Evolutionary conservation across 108 stramenopile species (phyloP).

Genomic region (Mediolabrus comicus): DNA sequence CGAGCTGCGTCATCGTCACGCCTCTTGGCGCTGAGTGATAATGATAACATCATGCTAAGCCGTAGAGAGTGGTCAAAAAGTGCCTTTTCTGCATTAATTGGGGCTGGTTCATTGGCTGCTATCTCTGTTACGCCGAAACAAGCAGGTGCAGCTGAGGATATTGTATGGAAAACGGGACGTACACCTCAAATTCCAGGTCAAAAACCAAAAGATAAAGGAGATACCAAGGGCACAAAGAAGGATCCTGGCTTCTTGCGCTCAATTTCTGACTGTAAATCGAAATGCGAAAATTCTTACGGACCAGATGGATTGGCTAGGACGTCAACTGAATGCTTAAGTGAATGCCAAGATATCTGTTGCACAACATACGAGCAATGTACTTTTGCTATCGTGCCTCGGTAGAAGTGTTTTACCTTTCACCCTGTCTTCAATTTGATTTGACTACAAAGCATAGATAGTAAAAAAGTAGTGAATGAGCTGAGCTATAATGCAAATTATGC

Average conservation of each 20-base stretch:
- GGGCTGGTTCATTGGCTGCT: background rate
- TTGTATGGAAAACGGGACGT: slow-evolving; percentile 51
- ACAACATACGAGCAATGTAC: slow-evolving; percentile 87
- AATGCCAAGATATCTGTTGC: slow-evolving; percentile 88
- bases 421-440: too few species aligned
- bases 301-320: slow-evolving; percentile 73
- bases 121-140: background rate
- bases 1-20: background rate
- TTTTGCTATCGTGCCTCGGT: slow-evolving; percentile 60
- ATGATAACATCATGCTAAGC: background rate
- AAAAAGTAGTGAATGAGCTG: too few species aligned
- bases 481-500: background rate
- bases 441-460: too few species aligned
- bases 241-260: slow-evolving; percentile 82
- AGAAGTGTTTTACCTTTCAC: background rate
- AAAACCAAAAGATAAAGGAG: slow-evolving; percentile 66
- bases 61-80: slow-evolving; percentile 21
- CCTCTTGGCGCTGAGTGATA: background rate
- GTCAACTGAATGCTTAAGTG: slow-evolving; percentile 72
- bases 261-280: slow-evolving; percentile 65
- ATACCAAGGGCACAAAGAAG: slow-evolving; percentile 71
- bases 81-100: background rate
- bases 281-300: slow-evolving; percentile 58
- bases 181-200: slow-evolving; percentile 67
- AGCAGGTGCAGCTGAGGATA: slow-evolving; percentile 3